A percentile compares a stretch with the other conserved stretches of the same genome.
These are phyloP conservation scores for Nothophoma quercina DNA, from an alignment of 2,329 filamentous ascomycete genomes.

Conservation along the genomic window DNA sequence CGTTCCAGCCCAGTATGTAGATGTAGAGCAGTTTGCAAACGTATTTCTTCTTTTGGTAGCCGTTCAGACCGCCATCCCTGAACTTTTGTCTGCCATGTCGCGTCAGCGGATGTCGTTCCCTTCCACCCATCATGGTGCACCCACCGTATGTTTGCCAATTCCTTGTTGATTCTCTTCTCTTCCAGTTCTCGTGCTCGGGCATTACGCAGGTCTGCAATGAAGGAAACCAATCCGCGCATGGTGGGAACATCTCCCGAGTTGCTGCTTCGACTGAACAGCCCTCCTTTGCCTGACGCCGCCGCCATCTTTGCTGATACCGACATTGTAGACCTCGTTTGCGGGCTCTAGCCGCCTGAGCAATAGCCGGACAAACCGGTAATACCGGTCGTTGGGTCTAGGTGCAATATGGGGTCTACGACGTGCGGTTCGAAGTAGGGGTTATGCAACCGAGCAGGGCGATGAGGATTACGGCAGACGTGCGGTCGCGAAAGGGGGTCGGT, in stretches of 20 bases:
- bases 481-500: slow-evolving; percentile 37
- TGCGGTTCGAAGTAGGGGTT: slow-evolving; percentile 32
- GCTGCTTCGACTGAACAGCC: slow-evolving; percentile 52
- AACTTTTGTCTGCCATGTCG: slow-evolving; percentile 78
- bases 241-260: slow-evolving; percentile 50
- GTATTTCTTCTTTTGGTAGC: slow-evolving; percentile 99
- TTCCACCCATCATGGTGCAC: slow-evolving; percentile 38
- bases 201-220: slow-evolving; percentile 96
- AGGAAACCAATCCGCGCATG: slow-evolving; percentile 80
- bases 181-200: slow-evolving; percentile 93
- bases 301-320: slow-evolving; percentile 47
- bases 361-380: slow-evolving; percentile 37
- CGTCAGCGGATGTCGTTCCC: slow-evolving; percentile 30
- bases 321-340: slow-evolving; percentile 36
- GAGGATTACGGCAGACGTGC: slow-evolving; percentile 24
- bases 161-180: slow-evolving; percentile 99
- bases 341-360: slow-evolving; percentile 42
- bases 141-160: slow-evolving; percentile 92
- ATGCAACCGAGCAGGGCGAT: slow-evolving; percentile 31
- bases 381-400: slow-evolving; percentile 8
- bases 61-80: slow-evolving; percentile 91
- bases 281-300: slow-evolving; percentile 47
- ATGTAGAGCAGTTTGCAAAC: slow-evolving; percentile 99
- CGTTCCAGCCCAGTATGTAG: slow-evolving; percentile 98
- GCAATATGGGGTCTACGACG: slow-evolving; percentile 1